A percentile compares a stretch with the other conserved stretches of the same genome.
Evolutionary conservation across 2,329 filamentous ascomycete species (phyloP).

Genomic region (Dothideomycetes sp.): DNA sequence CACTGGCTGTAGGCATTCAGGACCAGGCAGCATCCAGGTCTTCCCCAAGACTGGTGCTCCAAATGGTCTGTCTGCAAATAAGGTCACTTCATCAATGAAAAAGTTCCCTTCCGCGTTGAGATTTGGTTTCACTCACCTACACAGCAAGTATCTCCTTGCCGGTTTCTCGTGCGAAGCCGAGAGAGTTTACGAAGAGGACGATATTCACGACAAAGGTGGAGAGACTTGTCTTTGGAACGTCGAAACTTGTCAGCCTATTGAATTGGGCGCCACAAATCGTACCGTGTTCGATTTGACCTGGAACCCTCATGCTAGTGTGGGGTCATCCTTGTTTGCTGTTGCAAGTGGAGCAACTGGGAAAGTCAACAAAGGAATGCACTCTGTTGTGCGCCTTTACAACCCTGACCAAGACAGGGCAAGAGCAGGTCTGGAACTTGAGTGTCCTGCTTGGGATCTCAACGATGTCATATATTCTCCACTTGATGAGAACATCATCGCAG

Average conservation of each 20-base stretch:
- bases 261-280: conserved; percentile 35
- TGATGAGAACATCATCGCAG: conserved; percentile 41
- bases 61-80: neutral
- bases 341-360: conserved; percentile 33
- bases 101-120: conserved; percentile 32
- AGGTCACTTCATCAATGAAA: neutral
- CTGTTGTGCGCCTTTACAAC: conserved; percentile 43
- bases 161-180: conserved; percentile 37
- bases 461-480: conserved; percentile 39
- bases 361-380: conserved; percentile 30
- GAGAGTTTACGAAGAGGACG: conserved; percentile 12
- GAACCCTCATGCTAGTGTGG: conserved; percentile 33
- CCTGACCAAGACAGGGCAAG: conserved; percentile 21
- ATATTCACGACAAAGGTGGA: conserved; percentile 30
- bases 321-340: conserved; percentile 37
- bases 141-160: conserved; percentile 37
- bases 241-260: conserved; percentile 26
- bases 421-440: conserved; percentile 38
- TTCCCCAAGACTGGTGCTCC: conserved; percentile 7
- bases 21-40: conserved; percentile 20
- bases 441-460: conserved; percentile 50
- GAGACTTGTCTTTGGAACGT: conserved; percentile 46
- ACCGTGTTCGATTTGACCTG: conserved; percentile 50
- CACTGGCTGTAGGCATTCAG: conserved; percentile 29
- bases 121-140: conserved; percentile 32